phyloP scores from a whole-genome alignment of 139 green algal species.

The Pedinophyceae sp. region DNA sequence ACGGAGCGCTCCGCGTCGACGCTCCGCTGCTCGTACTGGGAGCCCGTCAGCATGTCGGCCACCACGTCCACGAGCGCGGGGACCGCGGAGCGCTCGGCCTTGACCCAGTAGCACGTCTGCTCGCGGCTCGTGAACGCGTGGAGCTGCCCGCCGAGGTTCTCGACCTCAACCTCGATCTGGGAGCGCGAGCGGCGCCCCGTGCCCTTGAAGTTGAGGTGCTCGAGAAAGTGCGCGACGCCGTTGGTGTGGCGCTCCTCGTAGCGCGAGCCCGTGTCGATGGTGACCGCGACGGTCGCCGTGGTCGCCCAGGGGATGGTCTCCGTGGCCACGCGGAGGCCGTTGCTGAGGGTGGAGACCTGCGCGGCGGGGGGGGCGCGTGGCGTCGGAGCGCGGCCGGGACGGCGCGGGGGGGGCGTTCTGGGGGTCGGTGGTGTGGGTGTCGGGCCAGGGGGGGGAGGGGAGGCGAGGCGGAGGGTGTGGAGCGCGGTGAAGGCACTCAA shows the following conservation, averaged over 20 bases:
- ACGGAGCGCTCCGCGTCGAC: slow-evolving; percentile 85
- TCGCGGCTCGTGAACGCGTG: slow-evolving; percentile 97
- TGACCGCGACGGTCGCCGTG: slow-evolving; percentile 89
- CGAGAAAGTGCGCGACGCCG: slow-evolving; percentile 92
- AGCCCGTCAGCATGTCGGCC: slow-evolving; percentile 92
- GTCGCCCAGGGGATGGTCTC: slow-evolving; percentile 66
- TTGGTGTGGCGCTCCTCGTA: slow-evolving; percentile 87
- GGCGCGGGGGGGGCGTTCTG: no score
- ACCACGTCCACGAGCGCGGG: slow-evolving; percentile 62
- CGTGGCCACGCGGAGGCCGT: slow-evolving; percentile 82
- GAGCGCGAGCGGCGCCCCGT: slow-evolving; percentile 67
- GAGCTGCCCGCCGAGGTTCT: slow-evolving; percentile 95
- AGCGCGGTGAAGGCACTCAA: slow-evolving; percentile 2
- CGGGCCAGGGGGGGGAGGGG: slow-evolving; percentile 14
- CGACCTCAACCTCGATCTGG: slow-evolving; percentile 89
- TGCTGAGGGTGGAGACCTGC: slow-evolving; percentile 81
- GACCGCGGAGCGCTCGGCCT: slow-evolving; percentile 17
- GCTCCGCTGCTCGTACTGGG: slow-evolving; percentile 58
- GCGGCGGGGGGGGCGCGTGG: background rate
- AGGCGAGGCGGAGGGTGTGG: slow-evolving; percentile 11
- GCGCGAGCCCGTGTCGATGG: slow-evolving; percentile 90
- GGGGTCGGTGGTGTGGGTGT: no score
- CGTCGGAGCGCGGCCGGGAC: no score
- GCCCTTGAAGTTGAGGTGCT: slow-evolving; percentile 99
- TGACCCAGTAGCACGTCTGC: slow-evolving; percentile 90